A percentile compares a stretch with the other conserved stretches of the same genome.
phyloP scores from a whole-genome alignment of 805 yeast species.

The Vanderwaltozyma tropicalis region DNA sequence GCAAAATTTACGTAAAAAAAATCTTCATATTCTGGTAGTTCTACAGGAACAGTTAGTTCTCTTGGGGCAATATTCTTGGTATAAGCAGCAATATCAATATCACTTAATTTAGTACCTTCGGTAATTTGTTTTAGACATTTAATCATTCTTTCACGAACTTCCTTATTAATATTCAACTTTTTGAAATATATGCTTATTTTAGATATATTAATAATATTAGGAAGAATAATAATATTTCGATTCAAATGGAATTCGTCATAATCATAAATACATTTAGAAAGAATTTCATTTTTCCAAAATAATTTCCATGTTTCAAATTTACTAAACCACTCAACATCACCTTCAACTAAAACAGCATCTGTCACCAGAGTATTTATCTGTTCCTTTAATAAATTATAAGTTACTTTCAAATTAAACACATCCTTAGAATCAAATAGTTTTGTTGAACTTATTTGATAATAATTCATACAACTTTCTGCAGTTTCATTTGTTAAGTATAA shows the following conservation, averaged over 20 bases:
- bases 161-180: slow-evolving; percentile 5
- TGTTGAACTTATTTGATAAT: slow-evolving; percentile 15
- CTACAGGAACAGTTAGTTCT: slow-evolving; percentile 20
- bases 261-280: slow-evolving; percentile 17
- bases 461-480: slow-evolving; percentile 18
- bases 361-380: slow-evolving; percentile 21
- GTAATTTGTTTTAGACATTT: slow-evolving; percentile 11
- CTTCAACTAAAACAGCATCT: slow-evolving; percentile 18
- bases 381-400: slow-evolving; percentile 20
- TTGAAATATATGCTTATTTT: neutral
- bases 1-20: slow-evolving; percentile 16
- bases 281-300: slow-evolving; percentile 18
- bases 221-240: slow-evolving; percentile 5
- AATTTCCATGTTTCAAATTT: slow-evolving; percentile 17
- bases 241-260: slow-evolving; percentile 12
- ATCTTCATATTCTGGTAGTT: slow-evolving; percentile 17
- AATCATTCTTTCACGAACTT: slow-evolving; percentile 11
- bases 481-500: slow-evolving; percentile 12
- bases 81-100: slow-evolving; percentile 18
- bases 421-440: slow-evolving; percentile 13
- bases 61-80: slow-evolving; percentile 13
- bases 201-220: slow-evolving; percentile 1
- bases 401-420: slow-evolving; percentile 14
- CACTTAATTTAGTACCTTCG: slow-evolving; percentile 13
- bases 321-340: slow-evolving; percentile 17